phyloP scores from a whole-genome alignment of 257 asterid species.

The Solanum pinnatisectum region DNA sequence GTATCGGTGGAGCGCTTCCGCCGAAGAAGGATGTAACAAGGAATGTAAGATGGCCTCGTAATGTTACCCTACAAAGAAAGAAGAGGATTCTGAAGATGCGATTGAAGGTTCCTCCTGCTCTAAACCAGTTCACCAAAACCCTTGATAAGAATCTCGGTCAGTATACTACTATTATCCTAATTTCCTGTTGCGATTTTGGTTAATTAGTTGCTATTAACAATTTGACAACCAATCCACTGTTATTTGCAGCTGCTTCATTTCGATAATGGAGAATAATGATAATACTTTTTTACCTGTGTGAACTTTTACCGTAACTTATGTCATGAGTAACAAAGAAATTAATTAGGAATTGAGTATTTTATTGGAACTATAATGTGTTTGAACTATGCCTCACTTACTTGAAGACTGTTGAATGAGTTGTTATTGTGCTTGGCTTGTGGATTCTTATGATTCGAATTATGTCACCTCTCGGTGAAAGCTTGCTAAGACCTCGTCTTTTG shows the following conservation, averaged over 20 bases:
- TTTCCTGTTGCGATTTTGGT: background rate
- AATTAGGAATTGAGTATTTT: background rate
- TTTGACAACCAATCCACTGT: background rate
- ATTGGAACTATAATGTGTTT: background rate
- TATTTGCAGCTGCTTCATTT: background rate
- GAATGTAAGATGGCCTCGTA: constrained; percentile 28
- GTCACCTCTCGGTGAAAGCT: background rate
- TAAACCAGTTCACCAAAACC: constrained; percentile 38
- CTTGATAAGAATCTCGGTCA: constrained; percentile 37
- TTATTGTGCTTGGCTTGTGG: background rate
- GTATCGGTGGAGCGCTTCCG: constrained; percentile 34
- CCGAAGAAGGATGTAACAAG: constrained; percentile 32
- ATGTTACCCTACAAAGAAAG: constrained; percentile 28
- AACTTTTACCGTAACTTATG: background rate
- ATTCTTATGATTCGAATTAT: background rate
- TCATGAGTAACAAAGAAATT: no score
- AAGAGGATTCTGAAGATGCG: constrained; percentile 34
- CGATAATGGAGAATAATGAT: background rate
- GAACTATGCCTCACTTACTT: background rate
- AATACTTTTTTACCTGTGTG: background rate
- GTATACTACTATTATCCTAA: background rate
- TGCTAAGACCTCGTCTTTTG: background rate
- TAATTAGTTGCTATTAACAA: background rate
- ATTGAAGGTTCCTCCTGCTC: constrained; percentile 36
- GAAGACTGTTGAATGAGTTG: background rate